Base-by-base conservation (phyloP, 768 basidiomycete species). In the Pleurotus eryngii region DNA sequence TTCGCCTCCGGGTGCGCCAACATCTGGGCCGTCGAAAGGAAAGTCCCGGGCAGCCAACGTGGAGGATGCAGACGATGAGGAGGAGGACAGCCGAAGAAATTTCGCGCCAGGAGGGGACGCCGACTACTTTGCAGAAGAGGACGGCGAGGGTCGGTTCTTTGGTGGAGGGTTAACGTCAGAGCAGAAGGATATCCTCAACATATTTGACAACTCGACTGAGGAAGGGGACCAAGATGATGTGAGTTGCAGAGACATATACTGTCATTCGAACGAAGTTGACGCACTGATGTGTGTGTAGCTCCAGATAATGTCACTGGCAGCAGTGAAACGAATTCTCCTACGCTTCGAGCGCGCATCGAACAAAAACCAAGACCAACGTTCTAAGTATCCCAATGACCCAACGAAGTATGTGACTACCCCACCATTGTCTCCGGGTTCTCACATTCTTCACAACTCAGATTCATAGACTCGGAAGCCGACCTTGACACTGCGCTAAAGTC, bases 381-480 rank as follows among this genome's bases (percentile, higher is more conserved):
- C 94, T n/a, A 97, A 97, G 70, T 92, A 91, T 69, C 90, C 92
- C 0, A 82, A 91, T 59, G 92, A 98, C 63, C 95, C 95, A 2
- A 82, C 93, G 45, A 97, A 90, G 95, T 95, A 62, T 58, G 54
- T 42, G 5, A 46, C 24, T 37, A 38, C 3, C 57, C 57, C 17
- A 58, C 57, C 42, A 12, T 11, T 27, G 0, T 20, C 18, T 30
- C 46, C 22, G 30, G 56, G 35, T 49, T 58, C 48, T 61, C 6
- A 58, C 24, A 15, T 55, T 15, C 50, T 46, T 6, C 27, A 9
- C 24, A 35, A 7, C 24, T 18, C 49, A 98, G 96, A 71, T 99
- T 98, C 79, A 98, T 99, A 64, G 97, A 98, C 69, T 98, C 97
- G 1, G 97, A 99, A 77, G 92, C 93, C 22, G 94, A 97, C 67